Evolutionary conservation across 352 stramenopile genomes (phyloP).

Genomic region (Poterioochromonas sp.): DNA sequence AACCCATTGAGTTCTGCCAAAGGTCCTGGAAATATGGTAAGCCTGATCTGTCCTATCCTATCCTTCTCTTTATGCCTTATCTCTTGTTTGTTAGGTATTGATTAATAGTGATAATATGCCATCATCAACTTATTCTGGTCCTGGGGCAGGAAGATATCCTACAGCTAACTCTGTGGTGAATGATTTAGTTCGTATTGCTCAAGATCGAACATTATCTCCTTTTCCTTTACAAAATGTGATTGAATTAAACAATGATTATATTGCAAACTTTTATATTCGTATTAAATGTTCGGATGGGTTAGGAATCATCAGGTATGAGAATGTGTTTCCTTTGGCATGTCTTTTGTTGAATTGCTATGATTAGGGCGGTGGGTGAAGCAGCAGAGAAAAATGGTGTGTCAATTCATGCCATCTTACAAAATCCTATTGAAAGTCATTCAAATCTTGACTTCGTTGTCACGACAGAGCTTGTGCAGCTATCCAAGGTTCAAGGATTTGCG

Average conservation of each 20-base stretch:
- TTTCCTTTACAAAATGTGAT: conserved; percentile 61
- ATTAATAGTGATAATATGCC: not conserved
- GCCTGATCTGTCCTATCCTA: conserved; percentile 46
- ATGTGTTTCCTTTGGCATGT: not conserved
- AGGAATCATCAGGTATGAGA: conserved; percentile 74
- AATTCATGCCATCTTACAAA: conserved; percentile 89
- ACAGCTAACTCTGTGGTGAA: conserved; percentile 91
- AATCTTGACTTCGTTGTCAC: conserved; percentile 91
- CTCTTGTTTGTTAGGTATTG: conserved; percentile 2
- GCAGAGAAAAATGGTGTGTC: conserved; percentile 85
- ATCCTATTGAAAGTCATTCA: conserved; percentile 76
- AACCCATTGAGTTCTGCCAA: conserved; percentile 76
- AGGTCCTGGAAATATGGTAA: conserved; percentile 78
- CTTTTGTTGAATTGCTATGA: not conserved
- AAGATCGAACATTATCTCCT: conserved; percentile 61
- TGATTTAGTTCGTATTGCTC: conserved; percentile 81
- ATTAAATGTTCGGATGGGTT: conserved; percentile 82
- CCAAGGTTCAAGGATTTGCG: conserved; percentile 67
- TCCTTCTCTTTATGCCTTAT: not conserved
- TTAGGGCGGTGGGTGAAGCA: conserved; percentile 66
- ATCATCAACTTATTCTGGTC: conserved; percentile 41
- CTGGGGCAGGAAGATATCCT: conserved; percentile 82
- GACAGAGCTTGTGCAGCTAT: conserved; percentile 77
- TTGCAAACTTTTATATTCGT: conserved; percentile 83
- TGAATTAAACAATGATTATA: conserved; percentile 74